phyloP scores from a whole-genome alignment of 495 filamentous ascomycete genomes.

The Daldinia loculata region DNA sequence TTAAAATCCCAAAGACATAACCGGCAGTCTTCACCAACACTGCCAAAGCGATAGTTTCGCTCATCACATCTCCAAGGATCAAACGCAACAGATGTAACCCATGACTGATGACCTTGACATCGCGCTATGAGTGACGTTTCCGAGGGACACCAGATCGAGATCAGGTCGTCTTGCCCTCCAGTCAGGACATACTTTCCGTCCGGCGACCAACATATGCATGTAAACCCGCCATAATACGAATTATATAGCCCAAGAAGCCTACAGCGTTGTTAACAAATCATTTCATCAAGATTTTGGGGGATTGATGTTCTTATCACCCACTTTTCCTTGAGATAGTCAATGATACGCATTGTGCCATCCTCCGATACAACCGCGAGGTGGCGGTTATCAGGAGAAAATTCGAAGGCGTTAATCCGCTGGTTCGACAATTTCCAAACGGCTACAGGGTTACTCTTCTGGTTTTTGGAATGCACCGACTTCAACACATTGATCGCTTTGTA shows the following conservation, averaged over 20 bases:
- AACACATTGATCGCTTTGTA: constrained; percentile 65
- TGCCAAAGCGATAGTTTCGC: constrained; percentile 92
- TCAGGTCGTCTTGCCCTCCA: constrained; percentile 93
- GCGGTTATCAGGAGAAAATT: constrained; percentile 84
- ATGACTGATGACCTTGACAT: constrained; percentile 91
- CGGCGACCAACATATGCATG: constrained; percentile 95
- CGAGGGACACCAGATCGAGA: constrained; percentile 90
- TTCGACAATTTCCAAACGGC: constrained; percentile 90
- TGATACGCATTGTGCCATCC: constrained; percentile 86
- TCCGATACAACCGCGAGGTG: constrained; percentile 94
- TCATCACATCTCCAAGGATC: constrained; percentile 97
- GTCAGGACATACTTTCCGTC: constrained; percentile 96
- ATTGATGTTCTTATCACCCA: constrained; percentile 53
- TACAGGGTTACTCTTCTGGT: constrained; percentile 92
- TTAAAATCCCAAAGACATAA: constrained; percentile 96
- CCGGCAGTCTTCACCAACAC: constrained; percentile 91
- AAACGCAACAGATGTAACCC: constrained; percentile 92
- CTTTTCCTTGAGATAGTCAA: constrained; percentile 93
- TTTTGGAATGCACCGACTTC: constrained; percentile 90
- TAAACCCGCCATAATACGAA: constrained; percentile 91
- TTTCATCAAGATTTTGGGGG: background rate
- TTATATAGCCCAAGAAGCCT: constrained; percentile 86
- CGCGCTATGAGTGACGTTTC: constrained; percentile 87
- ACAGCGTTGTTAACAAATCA: constrained; percentile 2
- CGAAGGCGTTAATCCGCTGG: constrained; percentile 85